Percentiles rank a stretch among this genome's conserved stretches.
Conservation (phyloP, 345 rosid species). For the Atalantia buxifolia region DNA sequence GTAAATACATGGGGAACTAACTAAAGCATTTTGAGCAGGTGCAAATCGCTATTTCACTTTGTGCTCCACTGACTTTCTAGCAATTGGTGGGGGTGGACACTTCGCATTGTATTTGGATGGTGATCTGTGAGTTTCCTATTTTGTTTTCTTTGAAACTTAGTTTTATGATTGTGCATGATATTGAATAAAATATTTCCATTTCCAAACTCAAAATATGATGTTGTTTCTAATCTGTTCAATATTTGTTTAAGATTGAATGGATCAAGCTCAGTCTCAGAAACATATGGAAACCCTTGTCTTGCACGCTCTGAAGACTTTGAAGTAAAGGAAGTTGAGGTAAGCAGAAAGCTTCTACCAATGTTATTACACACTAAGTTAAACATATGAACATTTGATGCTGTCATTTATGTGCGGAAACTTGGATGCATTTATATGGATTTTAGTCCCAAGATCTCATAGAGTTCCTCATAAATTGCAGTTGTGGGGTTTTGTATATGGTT, state of each 20-base stretch:
- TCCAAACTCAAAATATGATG: background rate
- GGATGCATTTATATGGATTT: background rate
- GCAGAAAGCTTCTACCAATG: background rate
- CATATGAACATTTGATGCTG: background rate
- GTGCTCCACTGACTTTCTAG: constrained; percentile 75
- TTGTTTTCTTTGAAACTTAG: background rate
- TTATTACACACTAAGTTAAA: background rate
- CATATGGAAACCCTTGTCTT: constrained; percentile 90
- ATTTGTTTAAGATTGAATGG: constrained; percentile 58
- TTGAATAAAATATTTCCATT: background rate
- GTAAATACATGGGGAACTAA: constrained; percentile 14
- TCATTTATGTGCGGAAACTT: background rate
- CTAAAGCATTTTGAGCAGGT: constrained; percentile 46
- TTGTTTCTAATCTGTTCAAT: background rate
- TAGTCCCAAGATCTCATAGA: background rate
- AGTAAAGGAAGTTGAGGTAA: constrained; percentile 91
- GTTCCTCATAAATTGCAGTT: constrained; percentile 41
- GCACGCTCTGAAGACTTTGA: constrained; percentile 77
- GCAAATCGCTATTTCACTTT: constrained; percentile 88
- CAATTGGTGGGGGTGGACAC: constrained; percentile 93
- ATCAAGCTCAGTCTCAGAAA: constrained; percentile 89
- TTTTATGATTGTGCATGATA: background rate
- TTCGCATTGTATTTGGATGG: constrained; percentile 88
- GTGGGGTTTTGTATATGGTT: constrained; percentile 87
- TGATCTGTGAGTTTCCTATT: constrained; percentile 63